Percentiles rank a stretch among this genome's conserved stretches.
Conservation (phyloP, 192 early-diverging fungal species). For the Gaertneriomyces sp. region DNA sequence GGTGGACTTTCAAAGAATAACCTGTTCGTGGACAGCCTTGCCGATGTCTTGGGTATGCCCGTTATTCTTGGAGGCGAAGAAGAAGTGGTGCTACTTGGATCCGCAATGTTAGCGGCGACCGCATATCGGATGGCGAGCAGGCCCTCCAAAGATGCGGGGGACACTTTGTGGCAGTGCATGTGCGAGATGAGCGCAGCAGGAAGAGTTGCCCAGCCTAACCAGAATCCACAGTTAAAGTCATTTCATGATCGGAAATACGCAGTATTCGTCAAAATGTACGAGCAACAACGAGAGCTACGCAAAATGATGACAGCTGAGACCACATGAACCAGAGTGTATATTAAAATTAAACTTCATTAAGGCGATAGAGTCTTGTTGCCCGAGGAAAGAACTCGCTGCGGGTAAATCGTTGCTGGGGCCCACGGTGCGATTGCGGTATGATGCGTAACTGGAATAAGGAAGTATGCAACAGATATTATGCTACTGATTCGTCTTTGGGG, state of each 20-base stretch:
- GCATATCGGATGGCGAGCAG: conserved; percentile 24
- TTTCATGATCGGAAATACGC: conserved; percentile 54
- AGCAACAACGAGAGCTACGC: conserved; percentile 52
- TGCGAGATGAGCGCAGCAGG: conserved; percentile 44
- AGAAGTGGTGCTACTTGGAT: conserved; percentile 65
- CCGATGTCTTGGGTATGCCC: conserved; percentile 51
- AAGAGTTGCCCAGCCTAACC: conserved; percentile 41
- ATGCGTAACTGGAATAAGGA: too few relatives aligned
- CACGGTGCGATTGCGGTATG: too few relatives aligned
- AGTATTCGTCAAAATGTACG: conserved; percentile 57
- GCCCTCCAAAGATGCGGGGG: conserved; percentile 2
- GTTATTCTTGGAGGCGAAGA: conserved; percentile 55
- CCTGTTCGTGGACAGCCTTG: conserved; percentile 57
- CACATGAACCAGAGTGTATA: too few relatives aligned
- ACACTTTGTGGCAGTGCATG: conserved; percentile 56
- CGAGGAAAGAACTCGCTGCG: too few relatives aligned
- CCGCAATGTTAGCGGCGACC: conserved; percentile 62
- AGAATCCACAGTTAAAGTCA: conserved; percentile 15
- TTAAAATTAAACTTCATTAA: too few relatives aligned
- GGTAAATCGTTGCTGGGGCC: too few relatives aligned
- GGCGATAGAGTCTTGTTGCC: too few relatives aligned
- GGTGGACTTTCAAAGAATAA: conserved; percentile 64
- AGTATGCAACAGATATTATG: too few relatives aligned
- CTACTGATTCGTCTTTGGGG: too few relatives aligned
- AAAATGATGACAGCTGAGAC: conserved; percentile 14